Evolutionary conservation across 768 basidiomycete genomes (phyloP).

Genomic region (Flagelloscypha sp.): DNA sequence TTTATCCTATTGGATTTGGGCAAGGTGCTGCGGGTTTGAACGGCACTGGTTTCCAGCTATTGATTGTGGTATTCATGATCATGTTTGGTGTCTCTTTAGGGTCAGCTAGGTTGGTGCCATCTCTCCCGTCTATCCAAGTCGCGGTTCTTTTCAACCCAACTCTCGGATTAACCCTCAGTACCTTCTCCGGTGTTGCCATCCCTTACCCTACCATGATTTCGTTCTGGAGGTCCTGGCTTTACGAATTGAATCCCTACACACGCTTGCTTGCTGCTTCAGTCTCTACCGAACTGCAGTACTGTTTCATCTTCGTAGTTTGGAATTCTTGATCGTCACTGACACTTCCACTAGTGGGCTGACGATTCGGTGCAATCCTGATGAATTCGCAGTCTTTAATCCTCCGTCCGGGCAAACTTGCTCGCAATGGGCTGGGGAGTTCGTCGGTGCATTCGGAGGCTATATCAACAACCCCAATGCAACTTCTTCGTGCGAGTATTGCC

Average conservation of each 20-base stretch:
- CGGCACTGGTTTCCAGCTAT: conserved; percentile 65
- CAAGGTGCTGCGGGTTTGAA: conserved; percentile 50
- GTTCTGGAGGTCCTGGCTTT: conserved; percentile 78
- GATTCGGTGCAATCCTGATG: conserved; percentile 57
- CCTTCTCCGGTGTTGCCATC: conserved; percentile 79
- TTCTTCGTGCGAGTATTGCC: conserved; percentile 62
- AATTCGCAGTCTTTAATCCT: conserved; percentile 66
- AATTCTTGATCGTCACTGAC: conserved; percentile 15
- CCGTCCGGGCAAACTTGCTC: conserved; percentile 67
- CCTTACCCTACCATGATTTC: conserved; percentile 52
- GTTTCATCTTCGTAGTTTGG: conserved; percentile 1
- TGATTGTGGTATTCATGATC: conserved; percentile 57
- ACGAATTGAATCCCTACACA: conserved; percentile 64
- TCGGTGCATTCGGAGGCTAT: conserved; percentile 58
- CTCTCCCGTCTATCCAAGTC: conserved; percentile 67
- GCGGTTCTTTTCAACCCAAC: conserved; percentile 80
- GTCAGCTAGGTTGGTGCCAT: conserved; percentile 69
- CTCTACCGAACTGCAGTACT: conserved; percentile 65
- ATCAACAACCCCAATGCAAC: conserved; percentile 59
- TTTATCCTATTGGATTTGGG: conserved; percentile 62
- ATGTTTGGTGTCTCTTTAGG: conserved; percentile 65
- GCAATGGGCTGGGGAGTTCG: conserved; percentile 65
- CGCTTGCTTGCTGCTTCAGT: conserved; percentile 65
- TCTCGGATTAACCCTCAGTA: conserved; percentile 50
- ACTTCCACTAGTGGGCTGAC: conserved; percentile 39